These are phyloP conservation scores for Phalaenopsis aphrodite DNA, from an alignment of 106 monocot genomes.

Conservation along the genomic window DNA sequence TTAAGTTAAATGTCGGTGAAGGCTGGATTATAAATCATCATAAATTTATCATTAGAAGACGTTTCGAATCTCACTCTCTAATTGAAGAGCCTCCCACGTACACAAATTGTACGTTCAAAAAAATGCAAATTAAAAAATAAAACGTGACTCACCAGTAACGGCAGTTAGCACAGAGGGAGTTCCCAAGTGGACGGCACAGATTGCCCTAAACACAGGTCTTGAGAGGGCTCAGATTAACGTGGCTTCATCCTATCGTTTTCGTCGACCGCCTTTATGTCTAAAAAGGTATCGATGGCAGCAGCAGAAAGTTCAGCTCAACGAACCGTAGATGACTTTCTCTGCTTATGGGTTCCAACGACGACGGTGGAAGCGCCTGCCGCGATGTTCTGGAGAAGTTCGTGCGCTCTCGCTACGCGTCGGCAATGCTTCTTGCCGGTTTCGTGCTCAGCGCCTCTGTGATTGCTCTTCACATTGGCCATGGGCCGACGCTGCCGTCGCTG, in stretches of 20 bases:
- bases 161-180: neutral
- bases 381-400: slow-evolving; percentile 8
- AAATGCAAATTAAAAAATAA: too few species aligned
- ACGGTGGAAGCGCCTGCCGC: neutral
- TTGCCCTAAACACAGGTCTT: neutral
- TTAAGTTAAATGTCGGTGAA: too few species aligned
- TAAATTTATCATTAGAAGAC: too few species aligned
- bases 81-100: too few species aligned
- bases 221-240: neutral
- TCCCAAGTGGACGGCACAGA: neutral
- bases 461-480: slow-evolving; percentile 21
- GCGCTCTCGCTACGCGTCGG: slow-evolving; percentile 23
- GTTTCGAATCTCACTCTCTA: too few species aligned
- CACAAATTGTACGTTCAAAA: too few species aligned
- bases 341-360: slow-evolving; percentile 9
- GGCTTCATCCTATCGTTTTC: neutral
- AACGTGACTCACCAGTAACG: neutral
- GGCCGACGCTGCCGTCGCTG: neutral
- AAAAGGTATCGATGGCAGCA: neutral
- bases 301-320: neutral
- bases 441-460: slow-evolving; percentile 31
- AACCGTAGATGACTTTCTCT: neutral
- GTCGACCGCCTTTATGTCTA: neutral
- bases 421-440: slow-evolving; percentile 42
- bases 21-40: too few species aligned